These are phyloP conservation scores for Allomyces javanicus DNA, from an alignment of 192 early-diverging fungal species.

Conservation along the genomic window DNA sequence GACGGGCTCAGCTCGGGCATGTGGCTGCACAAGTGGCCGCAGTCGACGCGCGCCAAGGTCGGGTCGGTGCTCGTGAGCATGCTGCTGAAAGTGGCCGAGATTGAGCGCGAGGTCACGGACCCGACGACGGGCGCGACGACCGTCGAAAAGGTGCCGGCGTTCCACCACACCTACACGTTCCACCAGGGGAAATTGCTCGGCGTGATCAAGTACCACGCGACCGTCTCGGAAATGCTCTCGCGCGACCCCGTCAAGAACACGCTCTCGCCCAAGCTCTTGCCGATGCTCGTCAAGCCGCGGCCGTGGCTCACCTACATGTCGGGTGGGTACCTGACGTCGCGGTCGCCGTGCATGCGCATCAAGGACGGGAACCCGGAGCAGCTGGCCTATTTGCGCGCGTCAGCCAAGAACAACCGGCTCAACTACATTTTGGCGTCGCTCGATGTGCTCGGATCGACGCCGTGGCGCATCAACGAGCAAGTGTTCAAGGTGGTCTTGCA, in stretches of 20 bases:
- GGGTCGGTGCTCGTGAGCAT: constrained; percentile 32
- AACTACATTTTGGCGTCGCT: constrained; percentile 47
- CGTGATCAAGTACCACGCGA: constrained; percentile 45
- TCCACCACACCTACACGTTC: constrained; percentile 48
- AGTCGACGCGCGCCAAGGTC: constrained; percentile 17
- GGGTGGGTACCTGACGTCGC: constrained; percentile 66
- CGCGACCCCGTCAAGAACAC: constrained; percentile 29
- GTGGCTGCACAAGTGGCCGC: constrained; percentile 15
- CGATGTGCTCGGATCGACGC: constrained; percentile 69
- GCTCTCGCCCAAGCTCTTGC: constrained; percentile 57
- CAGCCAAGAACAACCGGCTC: constrained; percentile 55
- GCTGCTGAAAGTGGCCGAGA: constrained; percentile 47
- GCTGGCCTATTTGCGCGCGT: constrained; percentile 50
- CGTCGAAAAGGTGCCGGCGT: constrained; percentile 48
- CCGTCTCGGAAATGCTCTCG: constrained; percentile 47
- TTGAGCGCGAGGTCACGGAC: constrained; percentile 35
- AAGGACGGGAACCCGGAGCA: constrained; percentile 43
- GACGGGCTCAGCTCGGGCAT: background rate
- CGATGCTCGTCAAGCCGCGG: constrained; percentile 80
- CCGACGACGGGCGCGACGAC: constrained; percentile 33
- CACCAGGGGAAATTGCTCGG: constrained; percentile 45
- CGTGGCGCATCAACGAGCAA: constrained; percentile 69
- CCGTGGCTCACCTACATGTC: constrained; percentile 73
- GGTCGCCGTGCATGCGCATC: constrained; percentile 56
- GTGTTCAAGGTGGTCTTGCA: constrained; percentile 60